phyloP scores from a whole-genome alignment of 208 protist genomes.

The Plasmodiophora brassicae region DNA sequence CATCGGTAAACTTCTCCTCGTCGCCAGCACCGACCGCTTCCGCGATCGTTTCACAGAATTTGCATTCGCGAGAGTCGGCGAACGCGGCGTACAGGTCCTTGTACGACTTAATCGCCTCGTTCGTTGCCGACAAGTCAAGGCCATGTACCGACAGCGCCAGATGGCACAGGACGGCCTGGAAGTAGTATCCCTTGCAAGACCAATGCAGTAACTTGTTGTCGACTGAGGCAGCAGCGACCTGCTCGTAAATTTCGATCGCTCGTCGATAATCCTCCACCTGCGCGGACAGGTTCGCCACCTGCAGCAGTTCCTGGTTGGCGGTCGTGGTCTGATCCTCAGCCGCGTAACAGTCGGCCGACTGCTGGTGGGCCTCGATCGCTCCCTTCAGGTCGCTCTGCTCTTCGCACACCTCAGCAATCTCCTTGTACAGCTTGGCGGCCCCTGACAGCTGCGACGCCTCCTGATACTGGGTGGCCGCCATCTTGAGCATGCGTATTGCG shows the following conservation, averaged over 20 bases:
- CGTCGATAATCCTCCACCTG: background rate
- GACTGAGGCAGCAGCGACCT: background rate
- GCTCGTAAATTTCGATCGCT: constrained; percentile 8
- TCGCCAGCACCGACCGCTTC: background rate
- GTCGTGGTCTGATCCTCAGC: background rate
- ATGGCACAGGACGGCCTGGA: constrained; percentile 7
- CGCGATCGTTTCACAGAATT: background rate
- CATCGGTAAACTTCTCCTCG: background rate
- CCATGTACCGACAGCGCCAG: background rate
- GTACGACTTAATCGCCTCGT: background rate
- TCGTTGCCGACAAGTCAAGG: background rate
- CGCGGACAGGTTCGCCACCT: constrained; percentile 4
- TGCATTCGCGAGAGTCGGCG: background rate
- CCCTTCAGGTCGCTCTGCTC: background rate
- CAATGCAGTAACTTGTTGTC: constrained; percentile 24
- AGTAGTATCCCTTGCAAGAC: background rate
- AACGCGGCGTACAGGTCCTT: constrained; percentile 2
- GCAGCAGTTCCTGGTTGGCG: background rate
- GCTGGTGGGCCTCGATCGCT: background rate
- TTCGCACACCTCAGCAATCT: constrained; percentile 7
- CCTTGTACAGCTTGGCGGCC: constrained; percentile 14
- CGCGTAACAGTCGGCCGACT: background rate
- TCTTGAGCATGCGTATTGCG: background rate
- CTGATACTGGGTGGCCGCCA: background rate
- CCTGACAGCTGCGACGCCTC: background rate